phyloP scores from a whole-genome alignment of 345 rosid species.

The Pistacia integerrima region DNA sequence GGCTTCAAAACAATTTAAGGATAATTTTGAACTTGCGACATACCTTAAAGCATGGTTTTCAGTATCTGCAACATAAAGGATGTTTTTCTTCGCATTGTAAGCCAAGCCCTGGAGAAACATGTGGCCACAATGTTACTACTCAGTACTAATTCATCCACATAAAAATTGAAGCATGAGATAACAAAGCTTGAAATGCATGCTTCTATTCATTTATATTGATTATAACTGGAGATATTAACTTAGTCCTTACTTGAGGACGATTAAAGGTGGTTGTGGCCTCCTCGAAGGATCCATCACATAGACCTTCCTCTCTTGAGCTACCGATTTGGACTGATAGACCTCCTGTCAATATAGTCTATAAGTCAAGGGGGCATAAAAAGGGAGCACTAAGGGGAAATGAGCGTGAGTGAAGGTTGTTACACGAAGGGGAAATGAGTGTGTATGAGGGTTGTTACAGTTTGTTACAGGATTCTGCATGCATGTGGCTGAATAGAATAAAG shows the following conservation, averaged over 20 bases:
- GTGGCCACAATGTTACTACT: slow-evolving; percentile 9
- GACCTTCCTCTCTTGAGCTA: slow-evolving; percentile 81
- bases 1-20: slow-evolving; percentile 9
- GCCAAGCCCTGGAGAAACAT: slow-evolving; percentile 74
- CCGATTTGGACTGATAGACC: slow-evolving; percentile 53
- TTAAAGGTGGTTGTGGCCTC: slow-evolving; percentile 62
- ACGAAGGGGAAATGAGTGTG: too few relatives aligned
- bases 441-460: too few relatives aligned
- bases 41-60: slow-evolving; percentile 97
- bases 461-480: too few relatives aligned
- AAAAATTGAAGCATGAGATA: slow-evolving; percentile 8
- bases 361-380: too few relatives aligned
- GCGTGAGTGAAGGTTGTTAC: too few relatives aligned
- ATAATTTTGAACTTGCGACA: slow-evolving; percentile 14
- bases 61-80: slow-evolving; percentile 91
- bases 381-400: too few relatives aligned
- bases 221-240: slow-evolving; percentile 7
- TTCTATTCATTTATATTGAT: background rate
- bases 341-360: too few relatives aligned
- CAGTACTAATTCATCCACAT: slow-evolving; percentile 4
- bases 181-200: background rate
- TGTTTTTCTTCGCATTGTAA: slow-evolving; percentile 82
- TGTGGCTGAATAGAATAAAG: too few relatives aligned
- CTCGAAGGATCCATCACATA: slow-evolving; percentile 81
- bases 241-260: slow-evolving; percentile 73